phyloP scores from a whole-genome alignment of 208 protist genomes.

The Kentomonas sorsogonicus region DNA sequence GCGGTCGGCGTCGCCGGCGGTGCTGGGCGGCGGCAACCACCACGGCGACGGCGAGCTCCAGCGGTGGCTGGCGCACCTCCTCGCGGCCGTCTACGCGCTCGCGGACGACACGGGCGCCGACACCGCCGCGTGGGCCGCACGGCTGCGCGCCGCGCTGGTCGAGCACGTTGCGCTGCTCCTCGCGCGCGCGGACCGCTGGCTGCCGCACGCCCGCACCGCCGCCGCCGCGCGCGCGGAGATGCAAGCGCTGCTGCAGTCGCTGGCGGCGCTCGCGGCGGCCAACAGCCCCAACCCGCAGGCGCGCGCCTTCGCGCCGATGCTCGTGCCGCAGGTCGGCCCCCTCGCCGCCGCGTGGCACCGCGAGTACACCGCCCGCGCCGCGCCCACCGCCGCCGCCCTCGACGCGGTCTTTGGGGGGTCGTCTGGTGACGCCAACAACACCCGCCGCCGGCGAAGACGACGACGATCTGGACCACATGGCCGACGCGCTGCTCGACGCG shows the following conservation, averaged over 20 bases:
- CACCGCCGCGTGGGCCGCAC: background rate
- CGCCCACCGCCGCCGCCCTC: background rate
- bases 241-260: background rate
- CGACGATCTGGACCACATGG: slow-evolving; percentile 24
- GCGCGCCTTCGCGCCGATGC: too few species aligned
- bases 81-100: background rate
- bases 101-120: background rate
- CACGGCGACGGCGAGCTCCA: slow-evolving; percentile 5
- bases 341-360: background rate
- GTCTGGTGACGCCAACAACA: too few species aligned
- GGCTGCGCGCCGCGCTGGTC: background rate
- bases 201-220: too few species aligned
- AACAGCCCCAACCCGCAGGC: background rate
- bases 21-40: slow-evolving; percentile 1
- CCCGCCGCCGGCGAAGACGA: too few species aligned
- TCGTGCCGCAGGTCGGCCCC: too few species aligned
- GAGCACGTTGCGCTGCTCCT: background rate
- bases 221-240: background rate
- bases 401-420: too few species aligned
- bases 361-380: background rate
- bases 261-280: background rate
- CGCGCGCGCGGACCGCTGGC: background rate
- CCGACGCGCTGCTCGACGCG: slow-evolving; percentile 19
- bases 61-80: background rate
- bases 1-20: background rate